These are phyloP conservation scores for Sporisorium reilianum DNA, from an alignment of 1,284 basidiomycete genomes.

Conservation along the genomic window DNA sequence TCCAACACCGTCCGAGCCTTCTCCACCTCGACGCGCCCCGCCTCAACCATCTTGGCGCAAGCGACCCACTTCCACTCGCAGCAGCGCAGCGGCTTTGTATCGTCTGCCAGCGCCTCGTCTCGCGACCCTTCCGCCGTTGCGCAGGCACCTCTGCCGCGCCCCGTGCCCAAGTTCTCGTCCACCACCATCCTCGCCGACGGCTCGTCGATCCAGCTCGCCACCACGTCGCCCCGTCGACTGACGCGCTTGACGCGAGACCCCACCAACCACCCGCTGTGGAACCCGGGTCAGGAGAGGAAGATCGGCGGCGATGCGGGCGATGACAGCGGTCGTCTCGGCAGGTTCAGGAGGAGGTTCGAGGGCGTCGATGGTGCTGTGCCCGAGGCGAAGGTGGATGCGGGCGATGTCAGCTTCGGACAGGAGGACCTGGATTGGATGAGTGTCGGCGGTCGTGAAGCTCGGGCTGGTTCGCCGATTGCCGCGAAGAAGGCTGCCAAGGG, in stretches of 20 bases:
- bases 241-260: slow-evolving; percentile 61
- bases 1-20: slow-evolving; percentile 38
- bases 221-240: slow-evolving; percentile 63
- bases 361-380: slow-evolving; percentile 32
- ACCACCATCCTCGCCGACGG: slow-evolving; percentile 66
- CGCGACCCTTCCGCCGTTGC: slow-evolving; percentile 38
- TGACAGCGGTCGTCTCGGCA: slow-evolving; percentile 65
- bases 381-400: slow-evolving; percentile 17
- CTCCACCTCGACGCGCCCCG: slow-evolving; percentile 25
- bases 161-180: slow-evolving; percentile 59
- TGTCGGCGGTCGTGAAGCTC: slow-evolving; percentile 65
- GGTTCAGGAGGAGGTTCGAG: slow-evolving; percentile 66
- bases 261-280: slow-evolving; percentile 68
- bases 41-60: slow-evolving; percentile 19
- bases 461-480: slow-evolving; percentile 52
- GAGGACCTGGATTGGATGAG: slow-evolving; percentile 68
- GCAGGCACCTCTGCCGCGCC: slow-evolving; percentile 54
- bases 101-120: slow-evolving; percentile 14
- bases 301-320: slow-evolving; percentile 59
- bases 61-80: slow-evolving; percentile 27
- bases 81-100: slow-evolving; percentile 33
- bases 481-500: slow-evolving; percentile 63
- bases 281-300: slow-evolving; percentile 56
- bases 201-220: slow-evolving; percentile 64
- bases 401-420: slow-evolving; percentile 58